These are phyloP conservation scores for Mycena haematopus DNA, from an alignment of 768 basidiomycete genomes.

Conservation along the genomic window DNA sequence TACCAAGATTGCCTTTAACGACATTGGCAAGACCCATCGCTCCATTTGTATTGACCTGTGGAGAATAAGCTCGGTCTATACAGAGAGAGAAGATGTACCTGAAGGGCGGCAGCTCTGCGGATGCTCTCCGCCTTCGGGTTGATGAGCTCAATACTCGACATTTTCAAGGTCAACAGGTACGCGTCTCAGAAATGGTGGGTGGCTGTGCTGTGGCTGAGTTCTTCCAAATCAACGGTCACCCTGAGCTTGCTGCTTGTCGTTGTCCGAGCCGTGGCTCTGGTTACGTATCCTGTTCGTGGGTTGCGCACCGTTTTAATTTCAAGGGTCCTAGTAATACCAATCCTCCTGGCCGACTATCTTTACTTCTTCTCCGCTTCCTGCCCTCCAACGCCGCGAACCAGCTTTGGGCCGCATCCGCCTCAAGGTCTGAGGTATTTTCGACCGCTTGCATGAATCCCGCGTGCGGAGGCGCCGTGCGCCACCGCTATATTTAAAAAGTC, in stretches of 20 bases:
- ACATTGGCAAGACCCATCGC: slow-evolving; percentile 98
- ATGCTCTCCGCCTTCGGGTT: slow-evolving; percentile 97
- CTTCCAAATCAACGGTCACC: too few relatives aligned
- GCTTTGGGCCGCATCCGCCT: slow-evolving; percentile 1
- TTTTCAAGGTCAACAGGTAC: slow-evolving; percentile 45
- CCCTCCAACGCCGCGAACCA: neutral
- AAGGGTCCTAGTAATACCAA: neutral
- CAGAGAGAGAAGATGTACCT: slow-evolving; percentile 57
- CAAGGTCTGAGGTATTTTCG: slow-evolving; percentile 6
- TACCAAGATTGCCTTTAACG: slow-evolving; percentile 96
- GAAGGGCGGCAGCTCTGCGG: slow-evolving; percentile 86
- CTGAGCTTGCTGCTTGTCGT: too few relatives aligned
- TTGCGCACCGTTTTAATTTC: slow-evolving; percentile 11
- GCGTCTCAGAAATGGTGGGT: slow-evolving; percentile 15
- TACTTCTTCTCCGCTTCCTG: slow-evolving; percentile 1
- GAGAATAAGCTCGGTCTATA: slow-evolving; percentile 31
- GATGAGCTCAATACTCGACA: slow-evolving; percentile 90
- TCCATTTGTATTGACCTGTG: slow-evolving; percentile 87
- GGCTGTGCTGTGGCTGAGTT: slow-evolving; percentile 9
- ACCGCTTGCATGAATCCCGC: neutral
- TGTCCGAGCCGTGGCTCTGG: too few relatives aligned
- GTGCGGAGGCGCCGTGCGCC: slow-evolving; percentile 2
- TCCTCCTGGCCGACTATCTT: neutral
- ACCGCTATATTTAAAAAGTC: neutral
- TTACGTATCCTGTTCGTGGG: slow-evolving; percentile 16